Conservation (phyloP, 306 rosid species). For the Macrotyloma uniflorum region DNA sequence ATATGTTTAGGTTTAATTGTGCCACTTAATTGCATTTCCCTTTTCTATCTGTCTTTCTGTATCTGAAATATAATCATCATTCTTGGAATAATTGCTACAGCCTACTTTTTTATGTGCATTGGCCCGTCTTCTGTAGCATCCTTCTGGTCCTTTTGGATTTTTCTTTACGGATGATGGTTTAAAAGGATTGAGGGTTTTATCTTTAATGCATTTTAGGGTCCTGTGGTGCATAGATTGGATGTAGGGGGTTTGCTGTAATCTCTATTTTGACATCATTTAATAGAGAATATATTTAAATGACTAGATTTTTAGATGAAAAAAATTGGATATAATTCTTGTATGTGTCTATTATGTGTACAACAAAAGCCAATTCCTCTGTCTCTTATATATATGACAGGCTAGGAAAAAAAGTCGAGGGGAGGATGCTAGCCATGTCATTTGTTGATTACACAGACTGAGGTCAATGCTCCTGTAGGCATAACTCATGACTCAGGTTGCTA, state of each 20-base stretch:
- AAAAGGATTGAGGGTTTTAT: constrained; percentile 5
- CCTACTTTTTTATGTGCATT: not conserved
- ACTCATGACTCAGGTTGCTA: constrained; percentile 40
- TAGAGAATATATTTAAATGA: not conserved
- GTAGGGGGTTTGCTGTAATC: not conserved
- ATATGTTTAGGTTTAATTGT: not conserved
- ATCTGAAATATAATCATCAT: constrained; percentile 1
- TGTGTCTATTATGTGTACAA: not conserved
- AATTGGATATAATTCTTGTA: not conserved
- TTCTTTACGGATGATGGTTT: not conserved
- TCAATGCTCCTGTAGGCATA: constrained; percentile 39
- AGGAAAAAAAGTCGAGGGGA: constrained; percentile 49
- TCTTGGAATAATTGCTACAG: not conserved
- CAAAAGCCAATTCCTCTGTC: constrained; percentile 11
- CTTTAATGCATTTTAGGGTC: constrained; percentile 4
- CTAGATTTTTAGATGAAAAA: not conserved
- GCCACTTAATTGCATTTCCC: constrained; percentile 7
- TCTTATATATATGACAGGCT: constrained; percentile 48
- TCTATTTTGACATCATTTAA: not conserved
- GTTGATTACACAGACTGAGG: constrained; percentile 25
- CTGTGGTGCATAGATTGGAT: not conserved
- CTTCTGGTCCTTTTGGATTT: not conserved
- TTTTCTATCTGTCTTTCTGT: not conserved
- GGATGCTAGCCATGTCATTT: constrained; percentile 34
- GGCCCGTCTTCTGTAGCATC: not conserved